These are phyloP conservation scores for Boehmeria nivea DNA, from an alignment of 306 rosid species.

Conservation along the genomic window DNA sequence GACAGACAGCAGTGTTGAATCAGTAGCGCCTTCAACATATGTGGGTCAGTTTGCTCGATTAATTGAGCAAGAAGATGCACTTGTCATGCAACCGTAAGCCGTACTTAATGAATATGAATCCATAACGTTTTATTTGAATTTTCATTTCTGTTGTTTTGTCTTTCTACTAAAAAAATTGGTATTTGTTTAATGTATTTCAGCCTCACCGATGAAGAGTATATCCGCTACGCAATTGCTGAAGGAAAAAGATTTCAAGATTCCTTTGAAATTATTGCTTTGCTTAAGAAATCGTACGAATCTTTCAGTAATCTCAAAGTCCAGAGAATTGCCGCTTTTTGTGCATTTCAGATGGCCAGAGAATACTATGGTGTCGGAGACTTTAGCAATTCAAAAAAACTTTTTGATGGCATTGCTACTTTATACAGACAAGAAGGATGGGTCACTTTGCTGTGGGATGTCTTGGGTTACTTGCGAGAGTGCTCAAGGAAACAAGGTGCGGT, in stretches of 20 bases:
- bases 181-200: slow-evolving; percentile 44
- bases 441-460: slow-evolving; percentile 82
- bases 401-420: slow-evolving; percentile 62
- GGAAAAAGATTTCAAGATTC: slow-evolving; percentile 86
- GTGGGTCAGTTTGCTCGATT: slow-evolving; percentile 82
- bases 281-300: slow-evolving; percentile 71
- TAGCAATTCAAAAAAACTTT: slow-evolving; percentile 54
- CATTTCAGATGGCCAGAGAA: slow-evolving; percentile 81
- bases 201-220: slow-evolving; percentile 78
- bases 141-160: background rate
- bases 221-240: slow-evolving; percentile 55
- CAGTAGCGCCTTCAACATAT: slow-evolving; percentile 71
- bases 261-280: slow-evolving; percentile 74
- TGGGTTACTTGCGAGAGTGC: slow-evolving; percentile 88
- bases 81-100: slow-evolving; percentile 75
- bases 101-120: slow-evolving; percentile 5
- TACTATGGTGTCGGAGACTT: slow-evolving; percentile 65
- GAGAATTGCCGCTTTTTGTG: slow-evolving; percentile 77
- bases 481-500: slow-evolving; percentile 50
- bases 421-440: slow-evolving; percentile 98
- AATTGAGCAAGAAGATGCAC: slow-evolving; percentile 64
- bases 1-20: slow-evolving; percentile 48
- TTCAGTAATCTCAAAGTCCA: slow-evolving; percentile 48
- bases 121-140: slow-evolving; percentile 4
- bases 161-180: slow-evolving; percentile 17